A percentile compares a stretch with the other conserved stretches of the same genome.
Conservation (phyloP, 306 rosid genomes). For the Styphnolobium japonicum region DNA sequence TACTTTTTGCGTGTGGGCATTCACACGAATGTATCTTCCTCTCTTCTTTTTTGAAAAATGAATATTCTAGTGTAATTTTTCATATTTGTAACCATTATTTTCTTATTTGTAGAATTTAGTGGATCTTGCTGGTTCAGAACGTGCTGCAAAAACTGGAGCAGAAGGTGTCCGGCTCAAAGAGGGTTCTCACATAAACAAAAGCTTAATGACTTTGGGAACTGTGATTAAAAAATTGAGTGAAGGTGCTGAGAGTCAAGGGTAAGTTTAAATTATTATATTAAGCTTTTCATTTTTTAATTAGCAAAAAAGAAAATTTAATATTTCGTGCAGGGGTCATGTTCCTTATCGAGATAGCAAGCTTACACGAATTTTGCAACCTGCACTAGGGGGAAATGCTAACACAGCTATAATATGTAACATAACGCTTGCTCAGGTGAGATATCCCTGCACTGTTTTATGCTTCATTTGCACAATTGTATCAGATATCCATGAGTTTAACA, state of each 20-base stretch:
- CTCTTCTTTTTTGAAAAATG: background rate
- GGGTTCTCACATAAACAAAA: constrained; percentile 97
- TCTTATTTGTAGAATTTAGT: constrained; percentile 73
- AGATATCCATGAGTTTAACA: background rate
- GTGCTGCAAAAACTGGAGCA: constrained; percentile 98
- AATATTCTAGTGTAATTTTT: constrained; percentile 1
- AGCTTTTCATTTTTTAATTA: constrained; percentile 11
- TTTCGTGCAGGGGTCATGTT: constrained; percentile 81
- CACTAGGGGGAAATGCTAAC: constrained; percentile 95
- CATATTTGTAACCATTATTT: background rate
- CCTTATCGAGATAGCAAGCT: constrained; percentile 99
- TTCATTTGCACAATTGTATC: background rate
- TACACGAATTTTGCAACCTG: constrained; percentile 92
- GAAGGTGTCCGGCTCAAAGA: constrained; percentile 94
- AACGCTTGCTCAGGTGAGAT: constrained; percentile 81
- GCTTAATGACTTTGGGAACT: constrained; percentile 97
- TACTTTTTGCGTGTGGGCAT: background rate
- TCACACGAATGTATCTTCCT: background rate
- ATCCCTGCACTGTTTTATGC: background rate
- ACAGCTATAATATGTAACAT: constrained; percentile 95
- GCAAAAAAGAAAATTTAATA: constrained; percentile 13
- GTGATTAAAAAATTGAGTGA: constrained; percentile 96
- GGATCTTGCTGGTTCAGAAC: constrained; percentile 99
- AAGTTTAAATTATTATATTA: constrained; percentile 32
- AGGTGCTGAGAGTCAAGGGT: constrained; percentile 99